phyloP scores from a whole-genome alignment of 805 yeast genomes.

The Pichia cabralensis region DNA sequence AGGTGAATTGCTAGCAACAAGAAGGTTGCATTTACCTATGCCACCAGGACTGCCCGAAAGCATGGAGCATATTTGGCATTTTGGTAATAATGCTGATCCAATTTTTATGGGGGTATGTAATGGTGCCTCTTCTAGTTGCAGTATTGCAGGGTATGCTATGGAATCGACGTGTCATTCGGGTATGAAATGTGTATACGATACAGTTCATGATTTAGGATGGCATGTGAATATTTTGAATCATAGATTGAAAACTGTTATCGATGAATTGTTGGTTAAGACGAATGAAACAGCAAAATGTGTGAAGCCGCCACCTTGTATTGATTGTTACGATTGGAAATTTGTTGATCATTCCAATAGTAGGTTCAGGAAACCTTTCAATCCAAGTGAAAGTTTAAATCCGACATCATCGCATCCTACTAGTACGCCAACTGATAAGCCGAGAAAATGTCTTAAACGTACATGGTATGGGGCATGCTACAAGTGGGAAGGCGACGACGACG shows the following conservation, averaged over 20 bases:
- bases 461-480: slow-evolving; percentile 52
- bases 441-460: slow-evolving; percentile 43
- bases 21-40: slow-evolving; percentile 77
- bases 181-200: slow-evolving; percentile 77
- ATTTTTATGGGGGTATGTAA: slow-evolving; percentile 94
- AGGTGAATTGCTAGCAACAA: slow-evolving; percentile 77
- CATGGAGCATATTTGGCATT: slow-evolving; percentile 82
- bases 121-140: slow-evolving; percentile 84
- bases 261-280: slow-evolving; percentile 60
- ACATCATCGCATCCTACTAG: slow-evolving; percentile 9
- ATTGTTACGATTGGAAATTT: slow-evolving; percentile 84
- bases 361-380: slow-evolving; percentile 17
- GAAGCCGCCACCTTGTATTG: slow-evolving; percentile 75
- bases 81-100: slow-evolving; percentile 97
- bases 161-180: slow-evolving; percentile 95
- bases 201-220: slow-evolving; percentile 86
- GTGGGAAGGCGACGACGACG: slow-evolving; percentile 24
- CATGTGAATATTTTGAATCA: slow-evolving; percentile 80
- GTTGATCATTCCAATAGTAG: slow-evolving; percentile 35
- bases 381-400: slow-evolving; percentile 3
- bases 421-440: slow-evolving; percentile 22
- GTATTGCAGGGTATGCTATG: slow-evolving; percentile 93
- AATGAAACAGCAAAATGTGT: slow-evolving; percentile 70
- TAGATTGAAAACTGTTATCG: slow-evolving; percentile 83
- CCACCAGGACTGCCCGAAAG: slow-evolving; percentile 83